Evolutionary conservation across 2,329 filamentous ascomycete genomes (phyloP).

Genomic region (Diaporthe nobilis): DNA sequence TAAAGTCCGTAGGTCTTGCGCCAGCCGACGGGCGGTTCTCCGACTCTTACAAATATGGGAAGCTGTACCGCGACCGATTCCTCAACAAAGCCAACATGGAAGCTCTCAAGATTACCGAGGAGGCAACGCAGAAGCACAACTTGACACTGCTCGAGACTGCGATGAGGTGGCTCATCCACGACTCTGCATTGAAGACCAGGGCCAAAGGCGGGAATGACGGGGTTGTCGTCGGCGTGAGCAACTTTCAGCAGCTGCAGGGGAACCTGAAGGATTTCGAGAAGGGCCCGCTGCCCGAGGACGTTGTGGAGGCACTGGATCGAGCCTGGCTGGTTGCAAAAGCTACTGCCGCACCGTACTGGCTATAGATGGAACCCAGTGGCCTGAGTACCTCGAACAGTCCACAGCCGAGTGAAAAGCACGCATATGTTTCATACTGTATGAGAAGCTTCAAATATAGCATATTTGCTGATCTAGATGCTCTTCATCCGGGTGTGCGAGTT

Average conservation of each 20-base stretch:
- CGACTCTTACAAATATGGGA: constrained; percentile 46
- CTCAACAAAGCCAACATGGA: constrained; percentile 71
- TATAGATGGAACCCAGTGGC: constrained; percentile 53
- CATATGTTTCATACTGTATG: no score
- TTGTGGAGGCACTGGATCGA: constrained; percentile 80
- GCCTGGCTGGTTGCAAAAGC: constrained; percentile 80
- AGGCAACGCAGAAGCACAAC: constrained; percentile 73
- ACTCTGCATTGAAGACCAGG: constrained; percentile 66
- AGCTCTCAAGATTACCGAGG: constrained; percentile 74
- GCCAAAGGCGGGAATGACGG: constrained; percentile 57
- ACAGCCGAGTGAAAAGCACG: no score
- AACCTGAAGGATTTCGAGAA: constrained; percentile 66
- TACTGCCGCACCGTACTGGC: constrained; percentile 67
- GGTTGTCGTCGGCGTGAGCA: constrained; percentile 67
- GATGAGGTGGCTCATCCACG: constrained; percentile 77
- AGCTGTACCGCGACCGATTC: constrained; percentile 73
- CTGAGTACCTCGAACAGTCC: no score
- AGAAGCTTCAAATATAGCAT: no score
- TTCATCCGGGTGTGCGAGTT: no score
- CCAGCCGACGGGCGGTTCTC: constrained; percentile 49
- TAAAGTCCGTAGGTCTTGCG: constrained; percentile 48
- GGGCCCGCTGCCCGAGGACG: constrained; percentile 79
- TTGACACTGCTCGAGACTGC: constrained; percentile 77
- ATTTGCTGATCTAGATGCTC: no score
- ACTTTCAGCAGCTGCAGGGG: constrained; percentile 61